These are phyloP conservation scores for Ampelomyces quisqualis DNA, from an alignment of 2,329 filamentous ascomycete species.

Conservation along the genomic window DNA sequence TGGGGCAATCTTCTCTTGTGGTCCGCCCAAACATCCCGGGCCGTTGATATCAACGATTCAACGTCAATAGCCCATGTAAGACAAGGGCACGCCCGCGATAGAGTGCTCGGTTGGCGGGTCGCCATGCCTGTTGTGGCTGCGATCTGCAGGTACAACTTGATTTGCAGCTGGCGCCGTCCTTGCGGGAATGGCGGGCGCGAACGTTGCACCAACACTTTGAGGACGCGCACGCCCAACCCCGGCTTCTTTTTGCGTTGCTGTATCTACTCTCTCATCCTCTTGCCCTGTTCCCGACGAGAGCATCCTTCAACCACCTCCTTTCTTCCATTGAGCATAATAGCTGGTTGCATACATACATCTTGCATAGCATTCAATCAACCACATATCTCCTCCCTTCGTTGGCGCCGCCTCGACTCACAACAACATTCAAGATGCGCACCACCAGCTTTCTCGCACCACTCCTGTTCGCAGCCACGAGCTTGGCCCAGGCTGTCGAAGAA, in stretches of 20 bases:
- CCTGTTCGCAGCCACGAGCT: conserved; percentile 27
- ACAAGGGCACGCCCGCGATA: too few relatives aligned
- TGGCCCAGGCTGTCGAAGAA: conserved; percentile 31
- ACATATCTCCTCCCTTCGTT: not conserved
- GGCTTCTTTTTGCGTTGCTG: conserved; percentile 2
- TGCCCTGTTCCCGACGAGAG: conserved; percentile 7
- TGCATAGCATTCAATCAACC: not conserved
- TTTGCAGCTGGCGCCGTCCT: conserved; percentile 15
- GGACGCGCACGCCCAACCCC: conserved; percentile 21
- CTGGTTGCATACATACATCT: too few relatives aligned
- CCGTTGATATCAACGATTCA: conserved; percentile 11
- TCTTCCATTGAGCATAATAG: conserved; percentile 2
- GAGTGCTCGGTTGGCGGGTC: conserved; percentile 1
- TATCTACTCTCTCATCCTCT: conserved; percentile 4
- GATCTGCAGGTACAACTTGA: conserved; percentile 20
- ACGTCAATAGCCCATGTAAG: not conserved
- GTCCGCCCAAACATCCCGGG: conserved; percentile 2
- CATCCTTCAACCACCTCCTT: not conserved
- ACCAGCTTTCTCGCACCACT: conserved; percentile 32
- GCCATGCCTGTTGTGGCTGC: conserved; percentile 10
- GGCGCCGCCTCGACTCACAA: conserved; percentile 6
- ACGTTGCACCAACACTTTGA: conserved; percentile 14
- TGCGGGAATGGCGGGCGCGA: conserved; percentile 6
- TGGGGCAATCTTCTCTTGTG: not conserved
- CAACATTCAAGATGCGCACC: conserved; percentile 29